Evolutionary conservation across 177 flowering plant species (phyloP).

Genomic region (Vitis hybrid): DNA sequence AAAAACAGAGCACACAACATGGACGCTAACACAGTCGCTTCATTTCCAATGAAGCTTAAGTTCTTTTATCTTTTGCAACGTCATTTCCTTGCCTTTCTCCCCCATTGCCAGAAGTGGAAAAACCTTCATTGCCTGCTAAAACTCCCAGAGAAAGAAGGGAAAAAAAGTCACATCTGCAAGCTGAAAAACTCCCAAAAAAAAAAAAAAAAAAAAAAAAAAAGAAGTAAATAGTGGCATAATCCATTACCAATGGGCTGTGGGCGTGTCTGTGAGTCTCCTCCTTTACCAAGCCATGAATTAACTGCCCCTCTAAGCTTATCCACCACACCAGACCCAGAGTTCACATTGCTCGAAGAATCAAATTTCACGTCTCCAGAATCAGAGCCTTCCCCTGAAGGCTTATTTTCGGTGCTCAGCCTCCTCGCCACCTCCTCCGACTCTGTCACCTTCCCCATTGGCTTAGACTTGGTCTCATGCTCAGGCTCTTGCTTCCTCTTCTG

Average conservation of each 20-base stretch:
- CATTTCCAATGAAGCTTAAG: too few species aligned
- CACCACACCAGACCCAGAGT: slow-evolving; percentile 27
- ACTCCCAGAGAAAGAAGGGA: too few species aligned
- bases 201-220: neutral
- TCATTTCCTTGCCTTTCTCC: too few species aligned
- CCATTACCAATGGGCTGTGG: neutral
- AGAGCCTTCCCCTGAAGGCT: neutral
- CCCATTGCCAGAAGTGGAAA: too few species aligned
- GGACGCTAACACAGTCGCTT: too few species aligned
- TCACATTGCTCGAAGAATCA: slow-evolving; percentile 1
- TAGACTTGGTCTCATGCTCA: neutral
- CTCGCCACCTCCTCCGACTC: slow-evolving; percentile 53
- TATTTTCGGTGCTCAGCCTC: slow-evolving; percentile 30
- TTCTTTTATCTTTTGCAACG: too few species aligned
- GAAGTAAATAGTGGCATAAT: neutral
- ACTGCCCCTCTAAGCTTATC: slow-evolving; percentile 44
- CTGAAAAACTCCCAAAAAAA: too few species aligned
- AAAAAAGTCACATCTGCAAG: too few species aligned
- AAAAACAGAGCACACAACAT: too few species aligned
- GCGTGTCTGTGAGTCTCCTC: neutral
- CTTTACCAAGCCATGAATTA: slow-evolving; percentile 30
- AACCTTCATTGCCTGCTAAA: too few species aligned
- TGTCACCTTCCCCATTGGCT: slow-evolving; percentile 36
- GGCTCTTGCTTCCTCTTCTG: slow-evolving; percentile 26
- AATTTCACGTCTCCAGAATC: slow-evolving; percentile 8